Percentiles rank a stretch among this genome's conserved stretches.
Evolutionary conservation across 164 flowering plant species (phyloP).

Genomic region (Cinnamomum micranthum): DNA sequence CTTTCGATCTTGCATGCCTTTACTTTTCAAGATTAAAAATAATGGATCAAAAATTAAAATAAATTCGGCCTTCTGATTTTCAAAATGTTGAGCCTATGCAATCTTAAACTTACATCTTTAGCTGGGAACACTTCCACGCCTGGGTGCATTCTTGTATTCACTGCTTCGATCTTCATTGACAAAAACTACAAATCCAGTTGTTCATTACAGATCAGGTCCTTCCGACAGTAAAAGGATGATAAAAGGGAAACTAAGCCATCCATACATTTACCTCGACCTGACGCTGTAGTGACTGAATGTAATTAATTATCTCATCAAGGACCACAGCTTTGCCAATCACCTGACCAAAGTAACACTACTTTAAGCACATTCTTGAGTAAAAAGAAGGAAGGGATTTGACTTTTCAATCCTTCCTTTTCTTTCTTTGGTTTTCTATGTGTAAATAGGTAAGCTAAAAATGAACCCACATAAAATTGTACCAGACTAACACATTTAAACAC

Average conservation of each 20-base stretch:
- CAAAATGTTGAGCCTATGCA: not conserved
- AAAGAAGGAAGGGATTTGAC: no score
- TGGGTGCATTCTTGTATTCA: slow-evolving; percentile 61
- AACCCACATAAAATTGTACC: no score
- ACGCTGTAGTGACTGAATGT: slow-evolving; percentile 74
- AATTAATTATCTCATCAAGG: slow-evolving; percentile 88
- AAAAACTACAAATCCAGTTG: slow-evolving; percentile 54
- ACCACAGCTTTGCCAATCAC: slow-evolving; percentile 84
- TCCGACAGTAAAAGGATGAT: slow-evolving; percentile 3
- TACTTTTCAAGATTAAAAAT: not conserved
- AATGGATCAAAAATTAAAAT: not conserved
- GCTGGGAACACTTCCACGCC: slow-evolving; percentile 55
- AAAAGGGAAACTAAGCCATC: not conserved
- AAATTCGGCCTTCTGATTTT: no score
- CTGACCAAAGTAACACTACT: slow-evolving; percentile 25
- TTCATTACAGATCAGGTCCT: slow-evolving; percentile 3
- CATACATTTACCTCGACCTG: slow-evolving; percentile 67
- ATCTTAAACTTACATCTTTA: slow-evolving; percentile 67
- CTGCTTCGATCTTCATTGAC: slow-evolving; percentile 98
- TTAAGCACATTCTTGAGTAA: not conserved
- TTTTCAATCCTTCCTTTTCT: no score
- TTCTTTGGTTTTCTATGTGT: not conserved
- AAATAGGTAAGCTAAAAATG: not conserved
- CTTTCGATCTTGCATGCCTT: not conserved
- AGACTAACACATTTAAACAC: no score